phyloP scores from a whole-genome alignment of 306 rosid species.

The Oxytropis ochrocephala region DNA sequence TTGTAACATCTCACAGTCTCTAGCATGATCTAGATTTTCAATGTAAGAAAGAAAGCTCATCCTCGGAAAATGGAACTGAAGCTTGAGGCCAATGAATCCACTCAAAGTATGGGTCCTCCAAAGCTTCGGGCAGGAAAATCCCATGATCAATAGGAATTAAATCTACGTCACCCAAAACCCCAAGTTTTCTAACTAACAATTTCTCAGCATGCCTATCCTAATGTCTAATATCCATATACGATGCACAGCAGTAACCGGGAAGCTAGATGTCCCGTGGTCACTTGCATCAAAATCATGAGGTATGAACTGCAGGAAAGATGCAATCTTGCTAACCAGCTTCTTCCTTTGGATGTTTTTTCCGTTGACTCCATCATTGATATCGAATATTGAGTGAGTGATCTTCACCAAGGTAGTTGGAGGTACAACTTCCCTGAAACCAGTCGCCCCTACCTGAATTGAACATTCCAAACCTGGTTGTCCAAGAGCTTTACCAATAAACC shows the following conservation, averaged over 20 bases:
- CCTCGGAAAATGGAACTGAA: slow-evolving; percentile 89
- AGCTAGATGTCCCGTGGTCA: slow-evolving; percentile 91
- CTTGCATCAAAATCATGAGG: slow-evolving; percentile 94
- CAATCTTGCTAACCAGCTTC: slow-evolving; percentile 81
- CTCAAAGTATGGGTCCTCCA: slow-evolving; percentile 95
- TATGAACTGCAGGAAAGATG: slow-evolving; percentile 79
- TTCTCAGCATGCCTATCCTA: slow-evolving; percentile 24
- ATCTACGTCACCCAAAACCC: slow-evolving; percentile 79
- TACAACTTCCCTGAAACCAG: slow-evolving; percentile 87
- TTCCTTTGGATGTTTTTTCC: slow-evolving; percentile 50
- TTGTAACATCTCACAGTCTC: slow-evolving; percentile 64
- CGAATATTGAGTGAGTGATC: slow-evolving; percentile 86
- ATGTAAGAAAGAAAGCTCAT: slow-evolving; percentile 77
- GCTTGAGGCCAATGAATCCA: slow-evolving; percentile 53
- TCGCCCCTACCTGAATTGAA: slow-evolving; percentile 88
- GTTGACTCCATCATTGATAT: slow-evolving; percentile 76
- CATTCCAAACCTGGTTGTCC: slow-evolving; percentile 89
- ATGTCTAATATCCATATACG: slow-evolving; percentile 75
- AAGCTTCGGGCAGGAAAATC: slow-evolving; percentile 77
- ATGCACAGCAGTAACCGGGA: slow-evolving; percentile 84
- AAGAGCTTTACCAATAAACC: slow-evolving; percentile 84
- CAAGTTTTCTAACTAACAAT: slow-evolving; percentile 77
- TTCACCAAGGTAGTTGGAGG: slow-evolving; percentile 72
- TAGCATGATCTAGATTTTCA: slow-evolving; percentile 39
- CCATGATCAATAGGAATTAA: slow-evolving; percentile 93